These are phyloP conservation scores for Botrytis medusae DNA, from an alignment of 2,329 filamentous ascomycete species.

Conservation along the genomic window DNA sequence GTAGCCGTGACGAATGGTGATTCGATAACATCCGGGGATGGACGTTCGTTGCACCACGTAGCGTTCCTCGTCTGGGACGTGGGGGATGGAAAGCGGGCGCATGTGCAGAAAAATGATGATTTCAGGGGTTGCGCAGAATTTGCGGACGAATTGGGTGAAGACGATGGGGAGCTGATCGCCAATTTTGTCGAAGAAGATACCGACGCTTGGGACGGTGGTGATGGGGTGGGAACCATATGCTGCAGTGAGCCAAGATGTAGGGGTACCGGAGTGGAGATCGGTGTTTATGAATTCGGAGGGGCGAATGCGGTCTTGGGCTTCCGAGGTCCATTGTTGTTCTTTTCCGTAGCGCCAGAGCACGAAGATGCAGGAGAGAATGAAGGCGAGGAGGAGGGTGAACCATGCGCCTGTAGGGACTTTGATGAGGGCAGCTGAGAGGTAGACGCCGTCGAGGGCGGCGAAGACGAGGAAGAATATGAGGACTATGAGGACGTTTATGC, in stretches of 20 bases:
- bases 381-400: conserved; percentile 70
- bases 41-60: conserved; percentile 44
- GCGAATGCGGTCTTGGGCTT: conserved; percentile 60
- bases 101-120: conserved; percentile 75
- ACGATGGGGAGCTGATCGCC: conserved; percentile 64
- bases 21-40: conserved; percentile 64
- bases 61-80: conserved; percentile 50
- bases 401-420: conserved; percentile 77
- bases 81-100: conserved; percentile 60
- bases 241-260: conserved; percentile 38
- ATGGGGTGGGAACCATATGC: conserved; percentile 43
- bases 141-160: conserved; percentile 71
- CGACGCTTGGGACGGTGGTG: conserved; percentile 57
- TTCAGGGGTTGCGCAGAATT: conserved; percentile 66
- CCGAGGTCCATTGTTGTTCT: conserved; percentile 72
- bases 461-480: conserved; percentile 62
- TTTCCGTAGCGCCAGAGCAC: conserved; percentile 79
- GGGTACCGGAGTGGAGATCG: conserved; percentile 32
- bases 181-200: conserved; percentile 78
- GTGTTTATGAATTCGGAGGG: conserved; percentile 46
- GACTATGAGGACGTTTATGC: conserved; percentile 59
- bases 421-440: conserved; percentile 65
- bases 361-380: conserved; percentile 63
- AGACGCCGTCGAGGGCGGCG: conserved; percentile 66
- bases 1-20: conserved; percentile 71